These are phyloP conservation scores for Sclerotinia borealis DNA, from an alignment of 2,329 filamentous ascomycete genomes.

Conservation along the genomic window DNA sequence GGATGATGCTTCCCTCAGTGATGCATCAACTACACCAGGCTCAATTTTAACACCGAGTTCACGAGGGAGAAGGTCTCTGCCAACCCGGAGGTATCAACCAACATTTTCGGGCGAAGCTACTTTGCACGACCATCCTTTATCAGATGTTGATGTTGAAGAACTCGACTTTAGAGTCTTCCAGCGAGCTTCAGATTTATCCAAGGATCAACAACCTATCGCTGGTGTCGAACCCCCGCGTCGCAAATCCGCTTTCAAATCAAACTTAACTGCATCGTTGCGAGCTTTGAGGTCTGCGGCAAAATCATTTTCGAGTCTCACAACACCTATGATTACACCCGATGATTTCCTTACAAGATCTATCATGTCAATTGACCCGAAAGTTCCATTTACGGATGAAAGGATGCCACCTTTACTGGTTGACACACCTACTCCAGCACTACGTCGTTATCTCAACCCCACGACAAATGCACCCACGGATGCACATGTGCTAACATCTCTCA, in stretches of 20 bases:
- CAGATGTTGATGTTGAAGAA: slow-evolving; percentile 38
- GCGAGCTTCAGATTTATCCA: slow-evolving; percentile 14
- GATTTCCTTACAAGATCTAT: slow-evolving; percentile 63
- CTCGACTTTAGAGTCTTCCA: slow-evolving; percentile 46
- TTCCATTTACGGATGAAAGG: slow-evolving; percentile 62
- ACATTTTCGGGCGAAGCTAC: slow-evolving; percentile 45
- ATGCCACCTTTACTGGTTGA: slow-evolving; percentile 57
- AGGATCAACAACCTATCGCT: slow-evolving; percentile 15
- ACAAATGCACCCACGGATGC: slow-evolving; percentile 43
- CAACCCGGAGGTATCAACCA: slow-evolving; percentile 46
- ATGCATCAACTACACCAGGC: slow-evolving; percentile 26
- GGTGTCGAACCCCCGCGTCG: slow-evolving; percentile 18
- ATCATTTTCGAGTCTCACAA: slow-evolving; percentile 56
- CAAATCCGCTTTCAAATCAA: slow-evolving; percentile 57
- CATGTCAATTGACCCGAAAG: slow-evolving; percentile 58
- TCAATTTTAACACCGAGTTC: slow-evolving; percentile 28
- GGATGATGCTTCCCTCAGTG: slow-evolving; percentile 43
- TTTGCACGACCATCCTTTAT: slow-evolving; percentile 46
- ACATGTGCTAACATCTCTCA: slow-evolving; percentile 32
- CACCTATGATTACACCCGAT: slow-evolving; percentile 58
- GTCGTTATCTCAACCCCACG: slow-evolving; percentile 62
- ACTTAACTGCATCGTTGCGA: slow-evolving; percentile 60
- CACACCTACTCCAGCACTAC: slow-evolving; percentile 59
- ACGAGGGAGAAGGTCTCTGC: slow-evolving; percentile 38
- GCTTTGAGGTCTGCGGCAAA: slow-evolving; percentile 57